Percentiles rank a stretch among this genome's conserved stretches.
Conservation (phyloP, 129 eudicot species). For the sunflower (Helianthus annuus) region HanXRQr2.0-SUNRISE NC_035435.2:170312572-170313071, state of each 20-base stretch:
- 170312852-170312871: constrained; percentile 38
- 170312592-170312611: background rate
- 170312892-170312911: constrained; percentile 74
- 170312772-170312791: constrained; percentile 14
- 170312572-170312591: constrained; percentile 15
- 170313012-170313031: constrained; percentile 79
- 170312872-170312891: constrained; percentile 44
- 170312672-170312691: constrained; percentile 27
- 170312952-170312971: constrained; percentile 83
- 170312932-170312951: constrained; percentile 75
- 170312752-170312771: constrained; percentile 39
- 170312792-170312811: constrained; percentile 9
- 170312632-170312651: constrained; percentile 7
- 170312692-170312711: constrained; percentile 28
- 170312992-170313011: constrained; percentile 67
- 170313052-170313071: constrained; percentile 82
- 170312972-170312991: constrained; percentile 69
- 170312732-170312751: constrained; percentile 69
- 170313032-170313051: constrained; percentile 68
- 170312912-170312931: constrained; percentile 58
- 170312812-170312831: constrained; percentile 20
- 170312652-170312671: background rate
- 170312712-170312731: constrained; percentile 4
- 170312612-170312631: constrained; percentile 21
- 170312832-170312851: constrained; percentile 36